Evolutionary conservation across 805 yeast species (phyloP).

Genomic region (Kluyveromyces wickerhamii): DNA sequence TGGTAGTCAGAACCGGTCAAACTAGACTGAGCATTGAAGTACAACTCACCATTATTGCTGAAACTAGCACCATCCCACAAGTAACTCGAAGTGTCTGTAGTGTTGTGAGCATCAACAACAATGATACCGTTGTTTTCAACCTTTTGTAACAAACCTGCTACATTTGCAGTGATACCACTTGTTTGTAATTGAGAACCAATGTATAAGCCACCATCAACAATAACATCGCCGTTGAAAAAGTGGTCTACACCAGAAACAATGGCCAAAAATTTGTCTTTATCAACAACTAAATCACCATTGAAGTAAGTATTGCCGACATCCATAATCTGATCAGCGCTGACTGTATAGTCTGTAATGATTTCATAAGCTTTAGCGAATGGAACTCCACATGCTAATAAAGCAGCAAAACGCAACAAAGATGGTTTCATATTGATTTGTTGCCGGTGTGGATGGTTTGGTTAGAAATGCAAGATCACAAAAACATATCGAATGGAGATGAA

Average conservation of each 20-base stretch:
- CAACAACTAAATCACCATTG: slow-evolving; percentile 5
- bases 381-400: slow-evolving; percentile 1
- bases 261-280: slow-evolving; percentile 9
- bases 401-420: background rate
- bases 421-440: background rate
- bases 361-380: background rate
- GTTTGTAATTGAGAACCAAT: slow-evolving; percentile 9
- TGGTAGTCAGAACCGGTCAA: slow-evolving; percentile 5
- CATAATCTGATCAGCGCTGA: background rate
- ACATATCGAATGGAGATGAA: no score
- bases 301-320: slow-evolving; percentile 4
- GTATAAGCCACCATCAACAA: slow-evolving; percentile 9
- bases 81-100: slow-evolving; percentile 6
- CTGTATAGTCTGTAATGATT: background rate
- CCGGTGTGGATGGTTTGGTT: background rate
- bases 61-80: slow-evolving; percentile 9
- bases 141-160: slow-evolving; percentile 4
- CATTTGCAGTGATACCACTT: slow-evolving; percentile 6
- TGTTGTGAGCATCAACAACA: slow-evolving; percentile 11
- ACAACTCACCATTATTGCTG: slow-evolving; percentile 10
- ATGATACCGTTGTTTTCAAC: slow-evolving; percentile 10
- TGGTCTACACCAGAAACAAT: slow-evolving; percentile 9
- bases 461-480: no score
- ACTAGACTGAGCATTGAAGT: slow-evolving; percentile 8
- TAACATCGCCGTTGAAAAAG: slow-evolving; percentile 4